These are phyloP conservation scores for Cladosporium oxysporum DNA, from an alignment of 2,329 filamentous ascomycete species.

Conservation along the genomic window DNA sequence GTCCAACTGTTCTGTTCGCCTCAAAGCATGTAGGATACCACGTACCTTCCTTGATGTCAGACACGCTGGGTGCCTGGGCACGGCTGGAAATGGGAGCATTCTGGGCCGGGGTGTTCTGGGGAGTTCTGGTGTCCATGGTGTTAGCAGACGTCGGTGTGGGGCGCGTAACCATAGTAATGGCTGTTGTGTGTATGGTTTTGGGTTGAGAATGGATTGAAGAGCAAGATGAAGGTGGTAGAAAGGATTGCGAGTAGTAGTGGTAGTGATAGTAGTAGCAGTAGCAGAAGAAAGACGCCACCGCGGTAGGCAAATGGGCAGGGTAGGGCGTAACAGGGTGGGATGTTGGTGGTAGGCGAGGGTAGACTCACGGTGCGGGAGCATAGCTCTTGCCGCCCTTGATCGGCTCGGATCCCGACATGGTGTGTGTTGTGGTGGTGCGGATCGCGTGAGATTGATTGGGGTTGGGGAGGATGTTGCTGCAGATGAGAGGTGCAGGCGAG, in stretches of 20 bases:
- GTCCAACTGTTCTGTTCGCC: conserved; percentile 22
- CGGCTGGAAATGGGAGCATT: conserved; percentile 97
- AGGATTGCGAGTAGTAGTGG: not conserved
- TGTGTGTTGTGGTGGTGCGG: not conserved
- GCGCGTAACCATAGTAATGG: conserved; percentile 15
- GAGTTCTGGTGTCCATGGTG: conserved; percentile 66
- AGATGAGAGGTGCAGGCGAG: conserved; percentile 1
- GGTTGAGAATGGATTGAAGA: not conserved
- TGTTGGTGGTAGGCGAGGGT: not conserved
- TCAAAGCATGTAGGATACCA: conserved; percentile 26
- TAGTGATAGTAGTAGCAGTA: not conserved
- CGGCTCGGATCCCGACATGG: conserved; percentile 18
- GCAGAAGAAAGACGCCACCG: not conserved
- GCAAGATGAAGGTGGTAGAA: not conserved
- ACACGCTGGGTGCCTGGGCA: conserved; percentile 89
- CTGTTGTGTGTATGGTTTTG: not conserved
- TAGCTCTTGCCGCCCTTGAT: conserved; percentile 21
- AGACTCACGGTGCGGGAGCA: conserved; percentile 20
- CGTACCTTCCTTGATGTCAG: conserved; percentile 97
- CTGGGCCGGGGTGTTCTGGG: conserved; percentile 94
- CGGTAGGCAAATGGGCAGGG: not conserved
- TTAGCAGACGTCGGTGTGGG: conserved; percentile 29
- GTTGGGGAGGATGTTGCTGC: conserved; percentile 15
- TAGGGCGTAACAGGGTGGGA: conserved; percentile 4
- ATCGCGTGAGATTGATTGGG: not conserved